These are phyloP conservation scores for Cercospora sp. DNA, from an alignment of 2,329 filamentous ascomycete genomes.

Conservation along the genomic window DNA sequence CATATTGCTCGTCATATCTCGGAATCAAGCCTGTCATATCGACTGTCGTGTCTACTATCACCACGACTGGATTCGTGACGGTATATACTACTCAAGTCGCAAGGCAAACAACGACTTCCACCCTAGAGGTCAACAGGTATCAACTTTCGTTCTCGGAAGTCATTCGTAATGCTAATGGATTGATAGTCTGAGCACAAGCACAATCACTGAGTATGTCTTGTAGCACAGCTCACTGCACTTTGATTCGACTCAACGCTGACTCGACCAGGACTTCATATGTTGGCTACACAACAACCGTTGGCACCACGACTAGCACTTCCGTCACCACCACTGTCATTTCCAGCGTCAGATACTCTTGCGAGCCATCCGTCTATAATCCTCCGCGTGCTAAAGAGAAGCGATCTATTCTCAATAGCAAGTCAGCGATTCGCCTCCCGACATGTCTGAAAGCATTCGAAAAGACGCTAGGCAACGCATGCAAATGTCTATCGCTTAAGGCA, in stretches of 20 bases:
- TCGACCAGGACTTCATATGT: background rate
- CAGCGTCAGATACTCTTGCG: background rate
- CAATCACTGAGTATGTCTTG: background rate
- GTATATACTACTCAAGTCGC: background rate
- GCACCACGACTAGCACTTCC: background rate
- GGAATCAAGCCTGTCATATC: background rate
- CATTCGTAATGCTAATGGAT: background rate
- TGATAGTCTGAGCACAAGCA: background rate
- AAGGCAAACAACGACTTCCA: background rate
- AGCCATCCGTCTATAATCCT: background rate
- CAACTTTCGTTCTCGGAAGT: background rate
- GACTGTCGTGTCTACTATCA: background rate
- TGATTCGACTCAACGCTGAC: background rate
- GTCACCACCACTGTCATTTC: background rate
- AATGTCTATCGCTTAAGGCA: background rate
- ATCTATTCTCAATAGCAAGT: background rate
- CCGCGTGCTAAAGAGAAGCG: background rate
- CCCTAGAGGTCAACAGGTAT: background rate
- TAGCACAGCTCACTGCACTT: background rate
- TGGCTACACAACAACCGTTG: background rate
- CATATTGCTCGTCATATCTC: background rate
- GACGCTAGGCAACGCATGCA: background rate
- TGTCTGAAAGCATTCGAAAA: background rate
- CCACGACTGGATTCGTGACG: background rate
- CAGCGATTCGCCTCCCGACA: background rate